Percentiles rank a stretch among this genome's conserved stretches.
These are phyloP conservation scores for Bertia moriformis DNA, from an alignment of 2,329 filamentous ascomycete species.

Conservation along the genomic window DNA sequence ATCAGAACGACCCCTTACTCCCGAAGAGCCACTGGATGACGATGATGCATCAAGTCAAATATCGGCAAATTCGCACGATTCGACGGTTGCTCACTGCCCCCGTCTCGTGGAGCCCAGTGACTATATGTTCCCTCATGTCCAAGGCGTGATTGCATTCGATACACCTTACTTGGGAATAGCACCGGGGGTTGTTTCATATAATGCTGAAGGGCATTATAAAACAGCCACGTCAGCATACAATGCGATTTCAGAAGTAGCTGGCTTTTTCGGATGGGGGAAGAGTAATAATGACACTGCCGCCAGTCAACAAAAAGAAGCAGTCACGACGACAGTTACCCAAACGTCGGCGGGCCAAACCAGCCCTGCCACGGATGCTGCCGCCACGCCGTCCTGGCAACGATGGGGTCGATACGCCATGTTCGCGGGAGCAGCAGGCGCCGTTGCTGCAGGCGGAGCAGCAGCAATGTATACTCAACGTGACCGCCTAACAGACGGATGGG, in stretches of 20 bases:
- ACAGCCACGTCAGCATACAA: neutral
- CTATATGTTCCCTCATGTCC: neutral
- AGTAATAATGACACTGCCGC: slow-evolving; percentile 3
- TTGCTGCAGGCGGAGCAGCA: slow-evolving; percentile 42
- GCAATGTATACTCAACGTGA: slow-evolving; percentile 47
- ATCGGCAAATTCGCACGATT: too few species aligned
- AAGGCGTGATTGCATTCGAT: neutral
- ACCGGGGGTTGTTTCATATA: slow-evolving; percentile 1
- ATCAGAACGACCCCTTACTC: neutral
- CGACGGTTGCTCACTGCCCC: neutral
- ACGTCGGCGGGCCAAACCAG: slow-evolving; percentile 10
- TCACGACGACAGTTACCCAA: too few species aligned
- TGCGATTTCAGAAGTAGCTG: neutral
- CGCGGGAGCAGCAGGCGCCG: slow-evolving; percentile 45
- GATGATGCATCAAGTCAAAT: too few species aligned
- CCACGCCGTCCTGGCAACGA: slow-evolving; percentile 34
- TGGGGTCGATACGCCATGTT: slow-evolving; percentile 50
- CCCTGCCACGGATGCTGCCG: slow-evolving; percentile 27
- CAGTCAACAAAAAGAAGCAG: neutral
- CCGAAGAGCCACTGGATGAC: neutral
- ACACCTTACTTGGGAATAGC: neutral
- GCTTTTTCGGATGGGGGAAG: neutral
- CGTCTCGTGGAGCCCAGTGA: neutral
- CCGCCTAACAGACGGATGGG: slow-evolving; percentile 36
- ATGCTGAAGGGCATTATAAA: neutral